These are phyloP conservation scores for Dittrichia graveolens DNA, from an alignment of 129 eudicot genomes.

Conservation along the genomic window DNA sequence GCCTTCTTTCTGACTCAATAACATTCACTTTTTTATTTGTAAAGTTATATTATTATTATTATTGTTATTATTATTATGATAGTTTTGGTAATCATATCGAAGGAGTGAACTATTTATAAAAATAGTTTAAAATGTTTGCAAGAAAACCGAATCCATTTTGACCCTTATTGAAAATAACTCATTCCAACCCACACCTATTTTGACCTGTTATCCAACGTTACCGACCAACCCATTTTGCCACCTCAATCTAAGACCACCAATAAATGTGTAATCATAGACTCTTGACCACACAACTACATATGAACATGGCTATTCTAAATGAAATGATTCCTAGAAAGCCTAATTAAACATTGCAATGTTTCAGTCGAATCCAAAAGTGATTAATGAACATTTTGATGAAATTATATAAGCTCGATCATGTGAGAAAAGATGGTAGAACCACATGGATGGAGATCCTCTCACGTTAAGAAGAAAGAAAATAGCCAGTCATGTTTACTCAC, in stretches of 20 bases:
- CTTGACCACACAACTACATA: too few relatives aligned
- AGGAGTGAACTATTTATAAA: background rate
- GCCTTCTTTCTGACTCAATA: constrained; percentile 83
- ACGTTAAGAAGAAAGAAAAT: too few relatives aligned
- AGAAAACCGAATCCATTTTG: background rate
- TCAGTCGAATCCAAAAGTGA: too few relatives aligned
- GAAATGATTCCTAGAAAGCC: too few relatives aligned
- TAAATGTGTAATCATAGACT: too few relatives aligned
- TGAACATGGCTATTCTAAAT: too few relatives aligned
- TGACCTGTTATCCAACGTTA: background rate
- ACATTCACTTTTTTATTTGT: constrained; percentile 88
- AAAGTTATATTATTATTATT: background rate
- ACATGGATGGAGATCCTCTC: too few relatives aligned
- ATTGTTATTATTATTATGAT: background rate
- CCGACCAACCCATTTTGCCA: background rate
- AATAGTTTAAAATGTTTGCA: background rate
- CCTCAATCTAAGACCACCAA: background rate
- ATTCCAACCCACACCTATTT: background rate
- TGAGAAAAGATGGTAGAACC: too few relatives aligned
- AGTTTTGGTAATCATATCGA: background rate
- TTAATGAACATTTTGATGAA: too few relatives aligned
- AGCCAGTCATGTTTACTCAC: too few relatives aligned
- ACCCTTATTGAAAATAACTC: background rate
- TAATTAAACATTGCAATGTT: too few relatives aligned
- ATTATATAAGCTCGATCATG: too few relatives aligned